A percentile compares a stretch with the other conserved stretches of the same genome.
Evolutionary conservation across 306 rosid species (phyloP).

Genomic region (peach (Prunus persica)): DNA sequence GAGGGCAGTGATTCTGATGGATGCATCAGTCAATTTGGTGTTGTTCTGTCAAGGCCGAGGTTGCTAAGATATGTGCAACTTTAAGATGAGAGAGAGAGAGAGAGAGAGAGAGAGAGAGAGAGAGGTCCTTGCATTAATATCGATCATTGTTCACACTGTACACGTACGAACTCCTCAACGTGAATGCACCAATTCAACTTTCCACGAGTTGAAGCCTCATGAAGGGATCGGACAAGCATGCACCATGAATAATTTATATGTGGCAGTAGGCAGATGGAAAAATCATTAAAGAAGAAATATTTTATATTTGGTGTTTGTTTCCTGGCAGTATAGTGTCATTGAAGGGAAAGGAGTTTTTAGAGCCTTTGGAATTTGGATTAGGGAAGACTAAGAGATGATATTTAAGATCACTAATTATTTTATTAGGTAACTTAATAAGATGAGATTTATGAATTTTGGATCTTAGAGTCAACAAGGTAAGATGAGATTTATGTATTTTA

Average conservation of each 20-base stretch:
- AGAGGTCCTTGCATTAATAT: not conserved
- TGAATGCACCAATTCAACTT: conserved; percentile 21
- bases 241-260: not conserved
- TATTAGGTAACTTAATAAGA: too few species aligned
- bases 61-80: conserved; percentile 43
- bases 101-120: not conserved
- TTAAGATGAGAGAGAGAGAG: not conserved
- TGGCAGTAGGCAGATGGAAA: not conserved
- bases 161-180: conserved; percentile 10
- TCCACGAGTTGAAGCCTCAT: conserved; percentile 3
- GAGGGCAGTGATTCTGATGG: conserved; percentile 53
- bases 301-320: not conserved
- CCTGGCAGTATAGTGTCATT: not conserved
- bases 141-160: not conserved
- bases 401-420: too few species aligned
- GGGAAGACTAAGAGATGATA: too few species aligned
- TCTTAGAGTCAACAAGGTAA: too few species aligned
- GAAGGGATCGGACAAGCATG: conserved; percentile 7
- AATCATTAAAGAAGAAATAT: not conserved
- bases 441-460: not conserved
- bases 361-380: too few species aligned
- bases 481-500: too few species aligned
- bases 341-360: too few species aligned
- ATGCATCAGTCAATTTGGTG: conserved; percentile 76
- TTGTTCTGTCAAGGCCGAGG: conserved; percentile 98